A percentile compares a stretch with the other conserved stretches of the same genome.
Conservation (phyloP, 176 grass and related monocot genomes). For the Triticum monococcum region DNA sequence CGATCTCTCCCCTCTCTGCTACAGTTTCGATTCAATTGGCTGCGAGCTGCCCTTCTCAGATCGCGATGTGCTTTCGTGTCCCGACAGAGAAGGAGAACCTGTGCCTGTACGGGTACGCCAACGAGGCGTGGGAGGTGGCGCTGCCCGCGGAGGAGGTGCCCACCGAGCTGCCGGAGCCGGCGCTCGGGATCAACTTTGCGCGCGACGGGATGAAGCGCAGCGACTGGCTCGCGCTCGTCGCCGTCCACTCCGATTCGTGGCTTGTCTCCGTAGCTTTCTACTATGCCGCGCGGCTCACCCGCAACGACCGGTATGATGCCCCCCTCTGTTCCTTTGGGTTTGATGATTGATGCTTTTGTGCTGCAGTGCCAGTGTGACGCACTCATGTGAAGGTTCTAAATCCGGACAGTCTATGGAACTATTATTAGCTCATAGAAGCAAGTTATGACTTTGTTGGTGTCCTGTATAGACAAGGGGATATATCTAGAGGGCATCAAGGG, state of each 20-base stretch:
- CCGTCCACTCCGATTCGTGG: slow-evolving; percentile 84
- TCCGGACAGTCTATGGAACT: not conserved
- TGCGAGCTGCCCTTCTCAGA: slow-evolving; percentile 1
- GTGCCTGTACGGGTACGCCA: slow-evolving; percentile 70
- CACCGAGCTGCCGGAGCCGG: slow-evolving; percentile 76
- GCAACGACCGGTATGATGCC: slow-evolving; percentile 51
- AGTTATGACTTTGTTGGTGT: not conserved
- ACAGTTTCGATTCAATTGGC: slow-evolving; percentile 21
- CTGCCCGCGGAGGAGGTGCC: slow-evolving; percentile 84
- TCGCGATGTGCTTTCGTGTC: not conserved
- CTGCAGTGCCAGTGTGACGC: not conserved
- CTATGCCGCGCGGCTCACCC: slow-evolving; percentile 51
- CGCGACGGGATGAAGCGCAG: slow-evolving; percentile 75
- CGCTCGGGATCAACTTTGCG: slow-evolving; percentile 80
- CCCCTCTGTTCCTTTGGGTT: slow-evolving; percentile 14
- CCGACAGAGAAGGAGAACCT: slow-evolving; percentile 70
- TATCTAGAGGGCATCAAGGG: not conserved
- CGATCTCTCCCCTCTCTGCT: slow-evolving; percentile 16
- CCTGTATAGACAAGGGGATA: slow-evolving; percentile 6
- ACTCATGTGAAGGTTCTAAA: slow-evolving; percentile 8
- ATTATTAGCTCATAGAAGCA: not conserved
- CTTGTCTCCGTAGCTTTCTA: slow-evolving; percentile 73
- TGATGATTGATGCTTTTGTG: not conserved
- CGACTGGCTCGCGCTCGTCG: slow-evolving; percentile 76
- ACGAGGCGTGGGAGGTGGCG: slow-evolving; percentile 67